Evolutionary conservation across 2,329 filamentous ascomycete species (phyloP).

Genomic region (Trichoderma harzianum): DNA sequence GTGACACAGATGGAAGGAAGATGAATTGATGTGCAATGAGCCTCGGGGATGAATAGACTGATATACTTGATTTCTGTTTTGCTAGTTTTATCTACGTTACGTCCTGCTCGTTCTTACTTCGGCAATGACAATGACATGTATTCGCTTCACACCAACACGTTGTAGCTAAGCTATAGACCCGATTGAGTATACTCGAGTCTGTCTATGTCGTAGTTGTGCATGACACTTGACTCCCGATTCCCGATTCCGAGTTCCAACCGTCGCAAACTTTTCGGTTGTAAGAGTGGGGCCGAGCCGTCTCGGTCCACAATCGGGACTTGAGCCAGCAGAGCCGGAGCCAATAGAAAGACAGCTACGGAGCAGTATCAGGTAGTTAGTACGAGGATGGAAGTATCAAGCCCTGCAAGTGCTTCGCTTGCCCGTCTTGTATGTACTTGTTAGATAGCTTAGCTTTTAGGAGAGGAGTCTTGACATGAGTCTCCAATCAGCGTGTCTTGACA

Average conservation of each 20-base stretch:
- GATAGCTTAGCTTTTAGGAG: background rate
- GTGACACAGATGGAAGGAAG: background rate
- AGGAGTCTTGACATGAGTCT: background rate
- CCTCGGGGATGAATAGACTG: background rate
- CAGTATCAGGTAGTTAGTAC: background rate
- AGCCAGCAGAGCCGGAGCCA: background rate
- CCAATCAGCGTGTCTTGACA: too few relatives aligned
- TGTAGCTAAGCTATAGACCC: background rate
- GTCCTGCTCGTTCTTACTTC: background rate
- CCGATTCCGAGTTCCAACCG: conserved; percentile 15
- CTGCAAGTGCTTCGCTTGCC: background rate
- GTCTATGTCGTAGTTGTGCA: background rate
- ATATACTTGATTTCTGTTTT: background rate
- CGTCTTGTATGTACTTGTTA: background rate
- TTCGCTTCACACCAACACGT: background rate
- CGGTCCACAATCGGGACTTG: background rate
- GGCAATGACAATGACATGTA: background rate
- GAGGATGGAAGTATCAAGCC: background rate
- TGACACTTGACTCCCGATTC: background rate
- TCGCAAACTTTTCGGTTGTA: background rate
- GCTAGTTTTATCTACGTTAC: background rate
- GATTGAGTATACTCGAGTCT: background rate
- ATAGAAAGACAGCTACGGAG: background rate
- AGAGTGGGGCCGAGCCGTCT: background rate
- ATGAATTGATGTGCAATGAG: background rate